Evolutionary conservation across 345 rosid genomes (phyloP).

Genomic region (Durio zibethinus): DNA sequence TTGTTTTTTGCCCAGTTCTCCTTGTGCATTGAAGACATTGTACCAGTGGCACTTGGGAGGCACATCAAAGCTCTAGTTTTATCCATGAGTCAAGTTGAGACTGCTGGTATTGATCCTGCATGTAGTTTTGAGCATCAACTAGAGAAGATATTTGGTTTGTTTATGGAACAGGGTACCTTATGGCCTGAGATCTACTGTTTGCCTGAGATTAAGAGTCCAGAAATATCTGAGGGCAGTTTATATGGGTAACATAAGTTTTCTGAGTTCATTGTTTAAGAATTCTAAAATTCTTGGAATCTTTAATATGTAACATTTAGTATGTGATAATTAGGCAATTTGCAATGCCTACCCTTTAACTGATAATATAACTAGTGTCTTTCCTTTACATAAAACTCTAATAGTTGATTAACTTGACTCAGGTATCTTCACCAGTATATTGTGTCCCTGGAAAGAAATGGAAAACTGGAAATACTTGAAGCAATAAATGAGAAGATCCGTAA

Average conservation of each 20-base stretch:
- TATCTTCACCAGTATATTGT: constrained; percentile 66
- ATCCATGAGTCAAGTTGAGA: constrained; percentile 54
- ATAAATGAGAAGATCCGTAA: constrained; percentile 85
- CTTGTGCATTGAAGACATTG: constrained; percentile 88
- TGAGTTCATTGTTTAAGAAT: constrained; percentile 10
- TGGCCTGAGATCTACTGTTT: constrained; percentile 84
- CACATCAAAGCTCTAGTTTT: constrained; percentile 64
- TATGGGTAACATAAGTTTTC: constrained; percentile 55
- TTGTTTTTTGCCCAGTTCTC: constrained; percentile 59
- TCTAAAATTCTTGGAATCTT: not conserved
- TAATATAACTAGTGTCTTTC: not conserved
- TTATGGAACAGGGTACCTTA: constrained; percentile 87
- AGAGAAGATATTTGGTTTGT: constrained; percentile 83
- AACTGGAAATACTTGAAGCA: constrained; percentile 76
- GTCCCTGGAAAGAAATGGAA: constrained; percentile 61
- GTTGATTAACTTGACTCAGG: constrained; percentile 37
- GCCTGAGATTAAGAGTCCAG: constrained; percentile 65
- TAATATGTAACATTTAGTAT: not conserved
- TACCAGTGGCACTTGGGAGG: constrained; percentile 86
- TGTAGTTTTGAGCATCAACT: constrained; percentile 48
- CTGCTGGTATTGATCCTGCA: constrained; percentile 30
- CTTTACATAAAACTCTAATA: not conserved
- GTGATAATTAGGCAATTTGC: not conserved
- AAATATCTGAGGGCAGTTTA: constrained; percentile 70
- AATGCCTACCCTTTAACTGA: not conserved